Base-by-base conservation (phyloP, 129 eudicot genomes). In the Pittosporum tobira region DNA sequence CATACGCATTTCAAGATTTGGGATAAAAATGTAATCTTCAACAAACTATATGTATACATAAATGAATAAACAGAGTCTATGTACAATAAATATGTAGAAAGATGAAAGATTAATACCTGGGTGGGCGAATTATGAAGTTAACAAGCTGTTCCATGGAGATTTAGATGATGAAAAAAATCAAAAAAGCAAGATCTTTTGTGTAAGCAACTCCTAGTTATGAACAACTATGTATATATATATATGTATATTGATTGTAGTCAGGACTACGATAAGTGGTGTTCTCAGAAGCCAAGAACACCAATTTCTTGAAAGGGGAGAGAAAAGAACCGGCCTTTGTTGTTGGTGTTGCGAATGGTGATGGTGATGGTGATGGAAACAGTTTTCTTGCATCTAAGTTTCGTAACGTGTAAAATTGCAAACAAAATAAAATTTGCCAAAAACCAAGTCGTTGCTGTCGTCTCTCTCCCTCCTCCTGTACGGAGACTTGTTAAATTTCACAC, bases 61-160 rank as follows among this genome's bases (percentile, higher is more conserved):
- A n/a, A 6, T 15, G n/a, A n/a, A 25, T 15, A 43, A 23, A 64
- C 11, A 66, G 6, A 66, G n/a, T n/a, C n/a, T 10, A 30, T n/a
- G 53, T 11, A 53, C 42, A 43, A 55, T 24, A 48, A 0, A 68
- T 2, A 42, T 28, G 34, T 15, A 30, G 23, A 28, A 16, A 27
- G 37, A n/a, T 42, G 12, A 20, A 12, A 48, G 12, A n/a, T 20
- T 50, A 19, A 60, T 25, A 88, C 96, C 96, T 88, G 57, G 96
- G 96, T 18, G 96, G 96, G n/a, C 96, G 75, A 65, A 88, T 88
- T 51, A 88, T 84, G 77, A 88, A 88, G 94, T 81, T 84, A 57
- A 88, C 71, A 49, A 88, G 88, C 84, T 88, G 96, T 61, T 88
- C 96, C 96, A 88, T 88, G 9, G 25, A 69, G 77, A 79, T 70